Evolutionary conservation across 441 rosid genomes (phyloP), one percentile per base, ranked within the genome.

Genomic region (Brassica balearica): DNA sequence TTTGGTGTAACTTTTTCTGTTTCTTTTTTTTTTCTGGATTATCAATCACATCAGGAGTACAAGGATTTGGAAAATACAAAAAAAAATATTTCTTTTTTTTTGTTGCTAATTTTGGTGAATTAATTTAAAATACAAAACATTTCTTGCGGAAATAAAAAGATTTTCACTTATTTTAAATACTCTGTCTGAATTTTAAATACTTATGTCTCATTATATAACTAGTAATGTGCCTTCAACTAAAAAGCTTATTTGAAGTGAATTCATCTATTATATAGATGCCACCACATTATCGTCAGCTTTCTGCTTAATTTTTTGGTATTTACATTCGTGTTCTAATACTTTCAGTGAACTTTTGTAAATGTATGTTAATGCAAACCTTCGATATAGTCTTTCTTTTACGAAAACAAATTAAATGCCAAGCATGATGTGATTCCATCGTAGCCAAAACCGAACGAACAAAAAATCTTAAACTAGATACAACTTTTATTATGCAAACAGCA

Each of bases 401-500:
- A 36, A 36, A 36, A 36, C 38, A 36, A 36, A 36, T 6, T 5
- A 32, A 32, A 32, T 32, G 38, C 38, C 38, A 5, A 34, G 41
- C 41, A 34, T 34, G 43, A 8, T 38, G 11, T 38, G 43, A 38
- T 38, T 38, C 11, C 43, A 38, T 38, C 11, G 43, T 38, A 38
- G 43, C 43, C 10, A 38, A 38, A 38, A 38, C 43, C 43, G 43
- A 8, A 38, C 2, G 43, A 38, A 38, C 59, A 2, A 53, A 53
- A 51, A 14, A 53, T 14, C 59, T 6, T 53, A 15, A 15, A 53
- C 4, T 15, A 15, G 22, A 53, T 14, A 70, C 58, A 10, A 70
- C 43, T 38, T 64, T 62, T 77, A 70, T 64, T 53, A 64, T 6
- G 71, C 20, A 63, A 29, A 17, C 65, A 68, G 2, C 38, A 5